Conservation (phyloP, 2,329 filamentous ascomycete genomes). For the Colletotrichum gloeosporioides region DNA sequence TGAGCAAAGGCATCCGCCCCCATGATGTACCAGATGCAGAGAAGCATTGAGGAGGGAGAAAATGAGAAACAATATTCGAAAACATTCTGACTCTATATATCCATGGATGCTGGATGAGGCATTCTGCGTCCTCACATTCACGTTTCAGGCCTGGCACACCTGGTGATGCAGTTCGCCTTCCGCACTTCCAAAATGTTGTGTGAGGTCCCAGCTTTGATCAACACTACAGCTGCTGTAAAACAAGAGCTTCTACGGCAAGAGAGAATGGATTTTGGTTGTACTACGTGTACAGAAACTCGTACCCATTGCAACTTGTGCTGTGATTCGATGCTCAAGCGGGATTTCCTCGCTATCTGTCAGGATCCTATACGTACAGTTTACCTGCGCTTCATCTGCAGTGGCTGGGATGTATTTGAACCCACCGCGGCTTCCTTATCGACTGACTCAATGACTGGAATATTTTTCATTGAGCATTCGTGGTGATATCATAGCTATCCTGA, state of each 20-base stretch:
- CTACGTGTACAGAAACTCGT: background rate
- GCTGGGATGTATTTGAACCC: background rate
- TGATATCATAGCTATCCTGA: background rate
- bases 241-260: background rate
- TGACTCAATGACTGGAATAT: background rate
- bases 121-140: background rate
- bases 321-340: background rate
- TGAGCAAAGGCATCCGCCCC: background rate
- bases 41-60: background rate
- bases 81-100: background rate
- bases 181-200: background rate
- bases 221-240: background rate
- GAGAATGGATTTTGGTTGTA: fast-evolving
- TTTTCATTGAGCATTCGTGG: background rate
- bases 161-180: background rate
- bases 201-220: background rate
- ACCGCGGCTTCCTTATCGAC: background rate
- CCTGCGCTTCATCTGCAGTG: too few species aligned
- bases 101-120: fast-evolving
- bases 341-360: background rate
- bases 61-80: fast-evolving
- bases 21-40: fast-evolving
- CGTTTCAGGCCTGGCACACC: background rate
- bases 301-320: background rate
- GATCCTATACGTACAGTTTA: background rate